These are phyloP conservation scores for Agroathelia rolfsii DNA, from an alignment of 1,284 basidiomycete genomes.

Conservation along the genomic window DNA sequence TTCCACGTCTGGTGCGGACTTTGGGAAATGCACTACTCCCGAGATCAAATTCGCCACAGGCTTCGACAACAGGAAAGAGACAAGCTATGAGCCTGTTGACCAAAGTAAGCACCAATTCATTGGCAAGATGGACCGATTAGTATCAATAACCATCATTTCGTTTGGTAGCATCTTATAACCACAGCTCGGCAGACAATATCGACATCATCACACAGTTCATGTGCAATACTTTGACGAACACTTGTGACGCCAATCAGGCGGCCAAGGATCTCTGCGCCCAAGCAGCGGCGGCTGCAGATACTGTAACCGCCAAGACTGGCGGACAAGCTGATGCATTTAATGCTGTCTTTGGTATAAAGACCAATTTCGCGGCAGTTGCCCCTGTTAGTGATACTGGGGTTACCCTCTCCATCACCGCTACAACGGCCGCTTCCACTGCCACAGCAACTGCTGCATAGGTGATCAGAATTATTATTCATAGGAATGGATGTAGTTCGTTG, in stretches of 20 bases:
- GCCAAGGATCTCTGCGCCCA: slow-evolving; percentile 39
- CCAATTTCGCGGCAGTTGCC: slow-evolving; percentile 10
- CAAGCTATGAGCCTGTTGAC: slow-evolving; percentile 42
- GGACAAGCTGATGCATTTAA: slow-evolving; percentile 53
- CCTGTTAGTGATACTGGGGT: slow-evolving; percentile 17
- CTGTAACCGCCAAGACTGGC: slow-evolving; percentile 34
- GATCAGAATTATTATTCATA: too few species aligned
- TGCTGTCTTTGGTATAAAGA: slow-evolving; percentile 36
- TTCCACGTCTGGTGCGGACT: slow-evolving; percentile 24
- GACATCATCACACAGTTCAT: slow-evolving; percentile 45
- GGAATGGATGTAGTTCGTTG: too few species aligned
- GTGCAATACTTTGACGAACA: slow-evolving; percentile 42
- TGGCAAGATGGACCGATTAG: too few species aligned
- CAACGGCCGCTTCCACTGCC: too few species aligned
- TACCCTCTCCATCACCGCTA: neutral
- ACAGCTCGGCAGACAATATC: slow-evolving; percentile 43
- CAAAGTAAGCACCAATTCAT: slow-evolving; percentile 27
- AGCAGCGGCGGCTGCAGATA: slow-evolving; percentile 32
- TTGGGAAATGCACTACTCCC: slow-evolving; percentile 38
- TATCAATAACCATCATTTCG: neutral
- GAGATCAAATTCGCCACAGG: slow-evolving; percentile 42
- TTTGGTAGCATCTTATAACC: slow-evolving; percentile 33
- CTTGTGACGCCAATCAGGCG: slow-evolving; percentile 38
- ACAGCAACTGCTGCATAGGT: too few species aligned
- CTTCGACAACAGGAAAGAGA: slow-evolving; percentile 42